Conservation (phyloP, 306 rosid genomes). For the Echinosophora koreensis region DNA sequence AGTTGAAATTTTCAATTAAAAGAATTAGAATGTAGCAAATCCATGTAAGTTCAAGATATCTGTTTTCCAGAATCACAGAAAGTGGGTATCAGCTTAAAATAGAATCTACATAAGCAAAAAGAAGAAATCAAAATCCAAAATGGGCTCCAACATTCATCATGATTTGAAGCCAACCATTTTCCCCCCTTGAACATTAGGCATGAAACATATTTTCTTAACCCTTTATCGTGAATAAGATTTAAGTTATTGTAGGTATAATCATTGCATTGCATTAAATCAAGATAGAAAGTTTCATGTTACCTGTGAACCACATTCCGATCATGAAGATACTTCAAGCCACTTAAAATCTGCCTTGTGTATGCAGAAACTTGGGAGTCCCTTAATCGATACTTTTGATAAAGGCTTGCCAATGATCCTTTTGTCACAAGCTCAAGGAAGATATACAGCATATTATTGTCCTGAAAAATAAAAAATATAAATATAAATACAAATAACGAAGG, state of each 20-base stretch:
- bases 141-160: not conserved
- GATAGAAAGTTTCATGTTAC: slow-evolving; percentile 44
- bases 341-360: slow-evolving; percentile 69
- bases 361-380: slow-evolving; percentile 68
- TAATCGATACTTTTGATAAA: slow-evolving; percentile 58
- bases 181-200: not conserved
- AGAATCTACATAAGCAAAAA: slow-evolving; percentile 13
- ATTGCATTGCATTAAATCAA: slow-evolving; percentile 13
- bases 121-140: slow-evolving; percentile 19
- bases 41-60: slow-evolving; percentile 20
- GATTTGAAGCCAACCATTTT: not conserved
- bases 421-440: slow-evolving; percentile 75
- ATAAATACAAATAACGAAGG: slow-evolving; percentile 26
- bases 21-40: slow-evolving; percentile 31
- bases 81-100: not conserved
- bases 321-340: slow-evolving; percentile 70
- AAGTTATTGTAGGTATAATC: not conserved
- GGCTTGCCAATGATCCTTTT: slow-evolving; percentile 66
- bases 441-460: slow-evolving; percentile 58
- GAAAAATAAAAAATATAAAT: slow-evolving; percentile 32
- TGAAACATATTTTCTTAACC: slow-evolving; percentile 11
- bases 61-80: not conserved
- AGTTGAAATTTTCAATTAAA: slow-evolving; percentile 4
- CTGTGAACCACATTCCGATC: slow-evolving; percentile 68
- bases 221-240: not conserved